These are phyloP conservation scores for Phalaenopsis aphrodite DNA, from an alignment of 106 monocot genomes.

Conservation along the genomic window DNA sequence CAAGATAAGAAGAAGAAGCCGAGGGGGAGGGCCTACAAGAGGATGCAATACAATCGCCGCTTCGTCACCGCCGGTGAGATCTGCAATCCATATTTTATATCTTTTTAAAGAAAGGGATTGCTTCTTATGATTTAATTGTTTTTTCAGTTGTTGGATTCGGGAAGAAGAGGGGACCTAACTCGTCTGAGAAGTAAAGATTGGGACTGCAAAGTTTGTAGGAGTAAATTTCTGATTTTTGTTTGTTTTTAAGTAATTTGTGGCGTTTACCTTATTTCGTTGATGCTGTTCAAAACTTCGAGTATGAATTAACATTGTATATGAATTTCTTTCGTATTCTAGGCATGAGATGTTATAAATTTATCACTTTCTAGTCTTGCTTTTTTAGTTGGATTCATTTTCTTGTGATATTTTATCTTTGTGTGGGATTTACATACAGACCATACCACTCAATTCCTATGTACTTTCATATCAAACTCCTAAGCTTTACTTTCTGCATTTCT, in stretches of 20 bases:
- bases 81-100: background rate
- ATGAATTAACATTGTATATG: background rate
- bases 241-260: background rate
- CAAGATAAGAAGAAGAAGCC: constrained; percentile 69
- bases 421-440: too few species aligned
- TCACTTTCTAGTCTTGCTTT: background rate
- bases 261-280: background rate
- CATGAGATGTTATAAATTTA: background rate
- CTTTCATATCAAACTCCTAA: too few species aligned
- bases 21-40: constrained; percentile 45
- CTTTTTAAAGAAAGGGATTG: background rate
- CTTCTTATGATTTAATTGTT: background rate
- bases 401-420: background rate
- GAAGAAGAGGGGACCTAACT: constrained; percentile 12
- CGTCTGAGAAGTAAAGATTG: constrained; percentile 10
- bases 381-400: background rate
- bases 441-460: too few species aligned
- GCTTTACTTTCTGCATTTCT: too few species aligned
- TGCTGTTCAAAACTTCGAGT: background rate
- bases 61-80: constrained; percentile 57
- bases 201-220: background rate
- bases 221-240: background rate
- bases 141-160: constrained; percentile 12
- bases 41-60: constrained; percentile 76
- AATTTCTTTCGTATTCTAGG: background rate